A percentile compares a stretch with the other conserved stretches of the same genome.
phyloP scores from a whole-genome alignment of 305 asterid species.

The Ilex paraguariensis region DNA sequence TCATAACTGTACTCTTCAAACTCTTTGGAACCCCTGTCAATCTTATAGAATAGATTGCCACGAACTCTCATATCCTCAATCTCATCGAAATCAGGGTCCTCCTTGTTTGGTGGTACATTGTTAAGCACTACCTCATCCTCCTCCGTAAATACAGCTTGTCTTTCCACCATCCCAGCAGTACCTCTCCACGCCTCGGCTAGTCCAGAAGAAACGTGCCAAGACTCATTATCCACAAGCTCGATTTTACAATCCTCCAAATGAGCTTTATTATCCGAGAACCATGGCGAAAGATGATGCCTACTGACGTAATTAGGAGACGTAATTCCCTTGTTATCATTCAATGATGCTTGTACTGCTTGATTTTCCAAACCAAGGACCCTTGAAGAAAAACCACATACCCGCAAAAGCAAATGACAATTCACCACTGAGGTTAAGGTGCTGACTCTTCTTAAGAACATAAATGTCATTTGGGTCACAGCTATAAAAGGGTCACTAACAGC shows the following conservation, averaged over 20 bases:
- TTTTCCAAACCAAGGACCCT: background rate
- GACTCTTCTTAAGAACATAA: slow-evolving; percentile 22
- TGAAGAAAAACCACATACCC: slow-evolving; percentile 10
- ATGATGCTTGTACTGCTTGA: background rate
- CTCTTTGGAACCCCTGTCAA: slow-evolving; percentile 76
- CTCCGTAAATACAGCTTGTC: slow-evolving; percentile 17
- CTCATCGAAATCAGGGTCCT: slow-evolving; percentile 47
- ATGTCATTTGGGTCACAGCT: background rate
- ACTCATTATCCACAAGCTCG: slow-evolving; percentile 57
- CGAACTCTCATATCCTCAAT: slow-evolving; percentile 81
- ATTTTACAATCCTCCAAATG: slow-evolving; percentile 36
- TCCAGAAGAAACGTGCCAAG: slow-evolving; percentile 65
- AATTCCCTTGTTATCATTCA: slow-evolving; percentile 20
- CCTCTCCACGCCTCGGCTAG: slow-evolving; percentile 63
- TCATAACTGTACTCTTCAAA: slow-evolving; percentile 66
- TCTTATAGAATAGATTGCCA: slow-evolving; percentile 69
- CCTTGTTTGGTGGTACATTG: slow-evolving; percentile 15
- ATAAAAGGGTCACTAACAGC: background rate
- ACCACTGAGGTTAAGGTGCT: slow-evolving; percentile 17
- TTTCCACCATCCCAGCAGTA: slow-evolving; percentile 15
- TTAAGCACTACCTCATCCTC: slow-evolving; percentile 15
- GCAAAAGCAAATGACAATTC: slow-evolving; percentile 12
- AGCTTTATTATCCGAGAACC: slow-evolving; percentile 26
- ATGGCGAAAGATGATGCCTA: slow-evolving; percentile 51
- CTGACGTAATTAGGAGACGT: slow-evolving; percentile 16